These are phyloP conservation scores for Flaveria brownii DNA, from an alignment of 129 eudicot genomes.

Conservation along the genomic window DNA sequence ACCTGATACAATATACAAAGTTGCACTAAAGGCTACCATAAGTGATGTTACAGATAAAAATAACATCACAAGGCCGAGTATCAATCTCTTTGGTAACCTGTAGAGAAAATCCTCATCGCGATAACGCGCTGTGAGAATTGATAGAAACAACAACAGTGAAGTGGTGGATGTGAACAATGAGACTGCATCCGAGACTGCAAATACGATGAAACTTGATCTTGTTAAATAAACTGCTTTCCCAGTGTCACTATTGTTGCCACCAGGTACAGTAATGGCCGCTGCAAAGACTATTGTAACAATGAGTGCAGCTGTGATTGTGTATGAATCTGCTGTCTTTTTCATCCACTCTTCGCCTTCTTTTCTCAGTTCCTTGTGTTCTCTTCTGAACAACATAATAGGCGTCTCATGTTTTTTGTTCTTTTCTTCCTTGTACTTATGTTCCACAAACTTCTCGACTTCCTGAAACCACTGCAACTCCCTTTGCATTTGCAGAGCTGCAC, in stretches of 20 bases:
- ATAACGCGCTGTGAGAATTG: background rate
- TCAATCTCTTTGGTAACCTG: slow-evolving; percentile 1
- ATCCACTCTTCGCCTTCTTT: slow-evolving; percentile 1
- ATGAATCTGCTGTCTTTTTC: background rate
- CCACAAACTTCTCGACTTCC: background rate
- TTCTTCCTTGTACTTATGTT: background rate
- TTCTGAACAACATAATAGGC: background rate
- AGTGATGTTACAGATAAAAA: background rate
- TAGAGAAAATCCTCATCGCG: slow-evolving; percentile 8
- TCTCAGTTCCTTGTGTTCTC: background rate
- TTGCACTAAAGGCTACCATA: slow-evolving; percentile 5
- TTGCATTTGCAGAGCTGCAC: background rate
- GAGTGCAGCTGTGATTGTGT: background rate
- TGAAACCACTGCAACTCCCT: background rate
- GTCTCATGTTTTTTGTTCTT: background rate
- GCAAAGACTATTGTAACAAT: background rate
- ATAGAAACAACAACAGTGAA: background rate
- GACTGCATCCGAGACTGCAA: background rate
- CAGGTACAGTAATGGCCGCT: background rate
- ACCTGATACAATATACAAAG: background rate
- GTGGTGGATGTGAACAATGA: background rate
- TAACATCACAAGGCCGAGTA: slow-evolving; percentile 4
- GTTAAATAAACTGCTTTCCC: background rate
- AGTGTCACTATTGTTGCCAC: background rate
- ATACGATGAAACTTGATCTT: background rate